Base-by-base conservation (phyloP, 2,329 filamentous ascomycete species). In the Diaporthe longicolla region DNA sequence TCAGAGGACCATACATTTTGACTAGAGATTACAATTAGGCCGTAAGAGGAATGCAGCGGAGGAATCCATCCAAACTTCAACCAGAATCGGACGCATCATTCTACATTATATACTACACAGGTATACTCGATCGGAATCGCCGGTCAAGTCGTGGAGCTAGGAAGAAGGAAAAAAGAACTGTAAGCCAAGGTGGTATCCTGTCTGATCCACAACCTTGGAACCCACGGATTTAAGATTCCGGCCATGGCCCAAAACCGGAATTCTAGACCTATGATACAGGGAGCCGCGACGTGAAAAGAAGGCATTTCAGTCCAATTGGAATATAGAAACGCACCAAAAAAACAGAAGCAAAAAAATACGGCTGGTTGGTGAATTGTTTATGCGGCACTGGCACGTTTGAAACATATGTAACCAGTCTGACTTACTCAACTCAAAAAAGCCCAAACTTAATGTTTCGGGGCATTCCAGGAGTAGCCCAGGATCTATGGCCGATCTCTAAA, bases 141-240 rank as follows among this genome's bases (percentile, higher is more conserved):
- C 63, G 63, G 45, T 24, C 21, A 4, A 37, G 24, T 66, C 45
- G 63, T 66, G 63, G 63, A 52, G 63, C 45, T 66, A 11, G n/a
- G 29, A 66, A 26, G 29, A 35, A 37, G 3, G 2, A 52, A 66
- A 52, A 35, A 26, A 45, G 35, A 10, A n/a, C 63, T 50, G 15
- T 52, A 26, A 66, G 8, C n/a, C 45, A 66, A 37, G 29, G 45
- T 52, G 63, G 32, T 26, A 13, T 26, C 21, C 32, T 37, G 45
- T 32, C 21, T 37, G 63, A 37, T 66, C 61, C 63, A 66, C 63
- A 66, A 48, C n/a, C n/a, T n/a, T n/a, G n/a, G n/a, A n/a, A n/a
- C 21, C 13, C 43, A 37, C 63, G 63, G 63, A 66, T 66, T 66
- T 66, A 66, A 45, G n/a, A 37, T 6, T 29, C 21, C 17, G 29